Evolutionary conservation across 1,139 yeast species (phyloP), one percentile per base, ranked within the genome.

Genomic region (Waltiozyma sp.): DNA sequence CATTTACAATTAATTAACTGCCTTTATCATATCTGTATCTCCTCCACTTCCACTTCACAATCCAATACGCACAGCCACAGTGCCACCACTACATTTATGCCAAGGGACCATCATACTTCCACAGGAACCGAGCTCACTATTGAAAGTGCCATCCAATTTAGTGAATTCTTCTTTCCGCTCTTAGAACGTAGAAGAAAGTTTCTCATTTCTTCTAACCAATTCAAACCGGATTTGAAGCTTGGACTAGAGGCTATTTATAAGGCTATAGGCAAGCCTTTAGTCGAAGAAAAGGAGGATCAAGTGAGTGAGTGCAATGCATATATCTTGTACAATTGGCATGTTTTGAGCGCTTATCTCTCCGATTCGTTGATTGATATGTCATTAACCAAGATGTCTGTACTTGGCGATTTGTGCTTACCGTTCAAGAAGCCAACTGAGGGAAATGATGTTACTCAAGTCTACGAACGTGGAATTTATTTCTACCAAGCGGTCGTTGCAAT

Each of bases 1-100:
- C 60, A 86, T 42, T 66, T 85, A 10, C 97, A 91, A 54, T 69
- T 87, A 31, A 64, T 91, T 19, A 72, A 78, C 48, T 91, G 98
- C 58, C 70, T 86, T 13, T 87, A 81, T 54, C 94, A 86, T 38
- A 70, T 85, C 45, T 66, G 70, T 2, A 64, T 87, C 3, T 66
- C 79, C 76, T 75, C 50, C 65, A 67, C 5, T 26, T 26, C 28
- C 13, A 14, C n/a, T n/a, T n/a, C n/a, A n/a, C n/a, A 10, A 4
- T 7, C n/a, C n/a, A 13, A 26, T 11, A 4, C 4, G 10, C 13
- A 13, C 28, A 26, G 28, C 10, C 28, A 26, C n/a, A 26, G 13
- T 26, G 28, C 23, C 4, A 21, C 23, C 8, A 21, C 23, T 5
- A 21, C 88, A 95, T 0, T 70, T 65, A 37, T 81, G 84, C 48